Percentiles rank a stretch among this genome's conserved stretches.
phyloP scores from a whole-genome alignment of 768 basidiomycete species.

The Kwoniella sp. region DNA sequence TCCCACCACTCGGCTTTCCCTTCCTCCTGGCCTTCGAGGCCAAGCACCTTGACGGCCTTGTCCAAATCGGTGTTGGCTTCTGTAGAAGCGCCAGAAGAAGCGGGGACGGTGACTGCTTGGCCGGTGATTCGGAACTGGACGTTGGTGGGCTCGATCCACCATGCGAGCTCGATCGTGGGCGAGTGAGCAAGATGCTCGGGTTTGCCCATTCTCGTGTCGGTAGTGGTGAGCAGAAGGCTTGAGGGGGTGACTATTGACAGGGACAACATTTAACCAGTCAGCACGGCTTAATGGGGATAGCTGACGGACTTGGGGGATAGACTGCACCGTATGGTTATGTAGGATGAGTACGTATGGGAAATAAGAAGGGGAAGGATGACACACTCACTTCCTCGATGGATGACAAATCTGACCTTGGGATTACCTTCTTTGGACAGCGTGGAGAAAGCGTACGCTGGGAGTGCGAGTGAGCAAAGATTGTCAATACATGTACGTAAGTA shows the following conservation, averaged over 20 bases:
- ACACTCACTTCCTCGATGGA: constrained; percentile 49
- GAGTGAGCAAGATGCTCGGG: constrained; percentile 38
- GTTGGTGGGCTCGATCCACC: constrained; percentile 51
- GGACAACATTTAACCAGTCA: background rate
- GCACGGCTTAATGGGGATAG: constrained; percentile 1
- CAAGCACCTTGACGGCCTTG: constrained; percentile 23
- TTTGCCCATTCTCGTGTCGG: constrained; percentile 55
- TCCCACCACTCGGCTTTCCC: constrained; percentile 46
- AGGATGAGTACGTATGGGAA: background rate
- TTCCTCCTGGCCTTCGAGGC: constrained; percentile 37
- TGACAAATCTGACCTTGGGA: constrained; percentile 49
- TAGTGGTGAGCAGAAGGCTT: constrained; percentile 44
- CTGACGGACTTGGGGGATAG: too few relatives aligned
- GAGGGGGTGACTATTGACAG: constrained; percentile 39
- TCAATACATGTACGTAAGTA: background rate
- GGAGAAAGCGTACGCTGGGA: constrained; percentile 44
- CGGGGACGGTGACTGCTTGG: constrained; percentile 37
- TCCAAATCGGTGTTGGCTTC: constrained; percentile 11
- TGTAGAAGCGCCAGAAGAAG: constrained; percentile 3
- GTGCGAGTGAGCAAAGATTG: background rate
- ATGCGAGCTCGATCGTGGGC: constrained; percentile 46
- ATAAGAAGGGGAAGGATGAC: background rate
- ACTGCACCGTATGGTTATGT: background rate
- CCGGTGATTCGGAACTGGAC: constrained; percentile 53
- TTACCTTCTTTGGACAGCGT: constrained; percentile 39